phyloP scores from a whole-genome alignment of 2,329 filamentous ascomycete genomes.

The Fusarium zealandicum region DNA sequence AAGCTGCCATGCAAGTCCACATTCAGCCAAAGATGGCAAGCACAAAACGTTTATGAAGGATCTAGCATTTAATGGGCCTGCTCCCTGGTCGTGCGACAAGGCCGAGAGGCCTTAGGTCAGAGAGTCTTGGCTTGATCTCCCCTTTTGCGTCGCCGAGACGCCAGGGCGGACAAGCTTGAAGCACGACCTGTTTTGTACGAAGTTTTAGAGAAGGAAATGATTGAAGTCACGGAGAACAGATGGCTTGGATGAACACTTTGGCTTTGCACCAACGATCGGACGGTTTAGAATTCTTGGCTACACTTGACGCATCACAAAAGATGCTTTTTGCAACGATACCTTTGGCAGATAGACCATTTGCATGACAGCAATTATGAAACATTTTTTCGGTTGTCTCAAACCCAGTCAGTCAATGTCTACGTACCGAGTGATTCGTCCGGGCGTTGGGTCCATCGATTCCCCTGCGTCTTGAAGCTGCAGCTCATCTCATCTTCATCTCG shows the following conservation, averaged over 20 bases:
- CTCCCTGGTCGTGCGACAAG: conserved; percentile 27
- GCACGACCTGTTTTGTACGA: conserved; percentile 20
- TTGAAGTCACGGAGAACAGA: conserved; percentile 26
- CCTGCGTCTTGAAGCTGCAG: background rate
- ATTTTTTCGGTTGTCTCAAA: background rate
- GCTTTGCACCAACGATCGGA: conserved; percentile 8
- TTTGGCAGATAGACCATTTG: conserved; percentile 25
- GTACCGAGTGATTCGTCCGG: background rate
- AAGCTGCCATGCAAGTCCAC: conserved; percentile 3
- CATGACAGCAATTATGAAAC: conserved; percentile 11
- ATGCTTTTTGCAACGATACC: conserved; percentile 35
- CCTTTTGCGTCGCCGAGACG: conserved; percentile 13
- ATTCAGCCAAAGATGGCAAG: conserved; percentile 28
- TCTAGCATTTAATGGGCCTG: conserved; percentile 37
- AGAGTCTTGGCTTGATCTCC: conserved; percentile 18
- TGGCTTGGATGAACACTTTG: conserved; percentile 31
- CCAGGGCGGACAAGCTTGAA: conserved; percentile 10
- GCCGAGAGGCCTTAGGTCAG: background rate
- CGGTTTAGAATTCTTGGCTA: conserved; percentile 22
- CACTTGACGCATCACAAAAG: conserved; percentile 19
- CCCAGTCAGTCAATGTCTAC: background rate
- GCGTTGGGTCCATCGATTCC: background rate
- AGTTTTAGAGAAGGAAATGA: conserved; percentile 36
- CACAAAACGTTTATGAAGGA: conserved; percentile 30
- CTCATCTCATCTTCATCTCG: conserved; percentile 4